phyloP scores from a whole-genome alignment of 208 protist genomes.

The Plasmodiophora brassicae region DNA sequence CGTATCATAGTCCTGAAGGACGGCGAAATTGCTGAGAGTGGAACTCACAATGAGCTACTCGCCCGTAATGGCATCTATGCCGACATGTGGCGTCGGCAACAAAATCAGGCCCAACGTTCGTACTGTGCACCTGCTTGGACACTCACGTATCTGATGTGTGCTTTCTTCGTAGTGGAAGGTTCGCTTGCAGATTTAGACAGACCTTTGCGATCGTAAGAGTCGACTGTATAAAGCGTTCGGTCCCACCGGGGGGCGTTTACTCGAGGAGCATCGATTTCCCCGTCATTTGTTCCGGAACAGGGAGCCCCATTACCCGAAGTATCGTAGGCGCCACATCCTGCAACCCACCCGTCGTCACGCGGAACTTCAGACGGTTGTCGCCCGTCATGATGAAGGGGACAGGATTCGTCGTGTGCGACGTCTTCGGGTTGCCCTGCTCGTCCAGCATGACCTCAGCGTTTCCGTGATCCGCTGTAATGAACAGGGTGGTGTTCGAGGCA shows the following conservation, averaged over 20 bases:
- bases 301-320: conserved; percentile 50
- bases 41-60: not conserved
- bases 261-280: conserved; percentile 12
- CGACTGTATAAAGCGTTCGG: too few species aligned
- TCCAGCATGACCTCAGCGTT: conserved; percentile 62
- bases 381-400: conserved; percentile 57
- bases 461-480: conserved; percentile 66
- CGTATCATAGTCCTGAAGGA: conserved; percentile 58
- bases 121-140: too few species aligned
- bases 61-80: not conserved
- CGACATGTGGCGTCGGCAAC: conserved; percentile 13
- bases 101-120: not conserved
- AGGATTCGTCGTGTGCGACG: conserved; percentile 59
- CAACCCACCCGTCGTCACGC: not conserved
- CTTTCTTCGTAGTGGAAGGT: too few species aligned
- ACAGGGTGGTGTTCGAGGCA: conserved; percentile 43
- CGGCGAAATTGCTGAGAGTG: conserved; percentile 55
- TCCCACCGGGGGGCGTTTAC: too few species aligned
- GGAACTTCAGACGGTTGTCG: not conserved
- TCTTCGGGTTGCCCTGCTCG: conserved; percentile 50
- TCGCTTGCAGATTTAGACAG: too few species aligned
- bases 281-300: conserved; percentile 47
- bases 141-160: too few species aligned
- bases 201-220: too few species aligned
- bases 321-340: conserved; percentile 53